Percentiles rank a stretch among this genome's conserved stretches.
Conservation (phyloP, 75 land plant species). For the Pinus tabuliformis region DNA sequence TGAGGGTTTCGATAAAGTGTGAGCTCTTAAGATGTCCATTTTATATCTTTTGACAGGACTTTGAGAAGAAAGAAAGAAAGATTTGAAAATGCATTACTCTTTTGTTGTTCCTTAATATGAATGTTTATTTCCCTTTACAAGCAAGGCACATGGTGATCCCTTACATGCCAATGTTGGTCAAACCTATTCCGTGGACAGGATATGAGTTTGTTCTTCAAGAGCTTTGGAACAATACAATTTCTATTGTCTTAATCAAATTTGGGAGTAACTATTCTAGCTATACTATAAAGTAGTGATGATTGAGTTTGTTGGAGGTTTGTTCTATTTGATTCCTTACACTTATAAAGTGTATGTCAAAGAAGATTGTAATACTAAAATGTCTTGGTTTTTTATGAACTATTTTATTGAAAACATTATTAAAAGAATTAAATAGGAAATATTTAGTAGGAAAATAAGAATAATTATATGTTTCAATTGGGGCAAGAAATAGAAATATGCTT, state of each 20-base stretch:
- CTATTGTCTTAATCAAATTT: not conserved
- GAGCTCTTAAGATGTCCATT: not conserved
- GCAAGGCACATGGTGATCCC: constrained; percentile 87
- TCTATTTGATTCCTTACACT: not conserved
- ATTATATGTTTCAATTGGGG: not conserved
- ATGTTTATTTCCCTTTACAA: constrained; percentile 33
- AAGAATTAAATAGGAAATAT: not conserved
- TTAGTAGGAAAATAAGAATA: not conserved
- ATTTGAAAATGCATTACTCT: not conserved
- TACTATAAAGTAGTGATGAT: not conserved
- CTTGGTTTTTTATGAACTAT: not conserved
- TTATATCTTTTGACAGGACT: not conserved
- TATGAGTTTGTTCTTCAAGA: constrained; percentile 22
- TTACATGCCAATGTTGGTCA: constrained; percentile 96
- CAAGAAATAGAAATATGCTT: too few relatives aligned
- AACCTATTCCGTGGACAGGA: constrained; percentile 85
- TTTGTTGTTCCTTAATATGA: not conserved
- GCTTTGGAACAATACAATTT: not conserved
- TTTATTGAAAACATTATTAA: not conserved
- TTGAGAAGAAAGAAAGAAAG: not conserved
- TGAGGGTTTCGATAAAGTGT: not conserved
- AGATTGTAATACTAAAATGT: not conserved
- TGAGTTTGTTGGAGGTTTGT: not conserved
- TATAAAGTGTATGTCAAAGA: not conserved
- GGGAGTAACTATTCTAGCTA: not conserved